Evolutionary conservation across 2,329 filamentous ascomycete genomes (phyloP).

Genomic region (Penicillium freii): DNA sequence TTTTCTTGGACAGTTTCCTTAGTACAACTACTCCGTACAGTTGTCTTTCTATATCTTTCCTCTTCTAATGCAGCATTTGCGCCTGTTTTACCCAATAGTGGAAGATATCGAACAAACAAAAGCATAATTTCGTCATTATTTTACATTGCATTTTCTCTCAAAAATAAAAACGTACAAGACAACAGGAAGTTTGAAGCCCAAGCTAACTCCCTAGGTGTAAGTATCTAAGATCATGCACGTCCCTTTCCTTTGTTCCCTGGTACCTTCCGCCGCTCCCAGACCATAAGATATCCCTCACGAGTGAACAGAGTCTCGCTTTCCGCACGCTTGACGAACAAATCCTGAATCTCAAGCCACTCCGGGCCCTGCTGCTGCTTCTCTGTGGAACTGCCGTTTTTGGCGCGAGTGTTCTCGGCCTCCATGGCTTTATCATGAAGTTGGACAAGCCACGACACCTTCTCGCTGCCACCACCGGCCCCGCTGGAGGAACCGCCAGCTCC

Average conservation of each 20-base stretch:
- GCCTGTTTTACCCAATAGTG: neutral
- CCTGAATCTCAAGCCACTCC: conserved; percentile 91
- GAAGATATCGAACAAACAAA: neutral
- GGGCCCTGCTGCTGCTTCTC: conserved; percentile 51
- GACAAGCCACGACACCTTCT: conserved; percentile 93
- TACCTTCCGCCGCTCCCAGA: conserved; percentile 80
- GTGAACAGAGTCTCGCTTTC: conserved; percentile 87
- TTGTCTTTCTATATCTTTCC: neutral
- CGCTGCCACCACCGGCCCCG: conserved; percentile 80
- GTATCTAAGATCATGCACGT: conserved; percentile 7
- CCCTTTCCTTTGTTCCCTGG: conserved; percentile 42
- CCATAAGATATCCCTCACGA: conserved; percentile 90
- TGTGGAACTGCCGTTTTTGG: conserved; percentile 25
- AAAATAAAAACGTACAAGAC: neutral
- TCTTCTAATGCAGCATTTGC: neutral
- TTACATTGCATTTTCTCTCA: conserved; percentile 11
- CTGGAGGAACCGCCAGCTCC: conserved; percentile 39
- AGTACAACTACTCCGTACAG: too few species aligned
- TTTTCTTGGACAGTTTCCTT: too few species aligned
- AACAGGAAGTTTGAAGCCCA: neutral
- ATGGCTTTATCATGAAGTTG: conserved; percentile 77
- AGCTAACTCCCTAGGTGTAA: neutral
- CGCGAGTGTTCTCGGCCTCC: conserved; percentile 37
- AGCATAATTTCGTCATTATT: conserved; percentile 15
- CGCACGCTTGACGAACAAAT: conserved; percentile 86